Percentiles rank a stretch among this genome's conserved stretches.
Evolutionary conservation across 1,284 basidiomycete genomes (phyloP).

Genomic region (Tylopilus sp.): DNA sequence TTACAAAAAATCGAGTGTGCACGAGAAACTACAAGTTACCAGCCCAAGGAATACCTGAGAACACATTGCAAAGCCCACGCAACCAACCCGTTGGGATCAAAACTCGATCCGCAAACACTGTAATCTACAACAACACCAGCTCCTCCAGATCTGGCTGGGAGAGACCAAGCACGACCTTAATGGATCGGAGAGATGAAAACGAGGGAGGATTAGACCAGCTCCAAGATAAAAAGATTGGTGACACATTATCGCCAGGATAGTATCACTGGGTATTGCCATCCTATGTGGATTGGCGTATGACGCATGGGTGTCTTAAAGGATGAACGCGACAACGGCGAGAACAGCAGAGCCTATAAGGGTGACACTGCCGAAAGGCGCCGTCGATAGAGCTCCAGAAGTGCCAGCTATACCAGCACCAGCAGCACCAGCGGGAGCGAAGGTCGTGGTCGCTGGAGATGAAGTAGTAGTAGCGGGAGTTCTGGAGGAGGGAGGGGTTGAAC

Average conservation of each 20-base stretch:
- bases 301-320: constrained; percentile 15
- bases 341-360: constrained; percentile 18
- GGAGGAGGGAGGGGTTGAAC: background rate
- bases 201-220: constrained; percentile 12
- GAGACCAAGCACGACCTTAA: constrained; percentile 12
- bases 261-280: constrained; percentile 15
- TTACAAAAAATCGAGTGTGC: constrained; percentile 12
- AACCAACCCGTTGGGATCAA: constrained; percentile 14
- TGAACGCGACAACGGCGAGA: constrained; percentile 15
- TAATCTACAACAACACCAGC: constrained; percentile 7
- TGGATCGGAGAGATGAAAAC: background rate
- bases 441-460: constrained; percentile 13
- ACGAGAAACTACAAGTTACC: constrained; percentile 5
- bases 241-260: constrained; percentile 27
- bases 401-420: constrained; percentile 50
- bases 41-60: constrained; percentile 5
- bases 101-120: constrained; percentile 3
- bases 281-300: constrained; percentile 1
- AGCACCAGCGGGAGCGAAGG: constrained; percentile 42
- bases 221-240: background rate
- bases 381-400: constrained; percentile 21
- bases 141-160: constrained; percentile 13
- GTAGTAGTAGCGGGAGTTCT: background rate
- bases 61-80: constrained; percentile 2
- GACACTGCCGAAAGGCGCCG: constrained; percentile 12